Percentiles rank a stretch among this genome's conserved stretches.
Conservation (phyloP, 1,284 basidiomycete genomes). For the Ustilago crameri region DNA sequence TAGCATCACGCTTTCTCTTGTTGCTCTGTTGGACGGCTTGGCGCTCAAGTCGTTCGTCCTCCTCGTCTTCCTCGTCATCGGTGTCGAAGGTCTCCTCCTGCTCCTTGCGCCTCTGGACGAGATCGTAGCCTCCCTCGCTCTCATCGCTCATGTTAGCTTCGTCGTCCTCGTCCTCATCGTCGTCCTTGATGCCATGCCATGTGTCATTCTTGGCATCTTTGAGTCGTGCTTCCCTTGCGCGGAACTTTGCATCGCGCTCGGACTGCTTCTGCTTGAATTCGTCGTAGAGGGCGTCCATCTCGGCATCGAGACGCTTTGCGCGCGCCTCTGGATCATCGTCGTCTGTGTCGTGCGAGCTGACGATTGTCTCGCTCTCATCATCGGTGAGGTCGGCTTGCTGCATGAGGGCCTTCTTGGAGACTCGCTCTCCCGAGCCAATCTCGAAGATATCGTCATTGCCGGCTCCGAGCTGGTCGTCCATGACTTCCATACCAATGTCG, state of each 20-base stretch:
- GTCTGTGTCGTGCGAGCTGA: constrained; percentile 74
- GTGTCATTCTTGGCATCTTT: constrained; percentile 73
- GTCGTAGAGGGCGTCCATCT: constrained; percentile 89
- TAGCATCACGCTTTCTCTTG: constrained; percentile 45
- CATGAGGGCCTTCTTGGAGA: constrained; percentile 29
- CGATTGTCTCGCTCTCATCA: constrained; percentile 70
- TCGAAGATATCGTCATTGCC: constrained; percentile 62
- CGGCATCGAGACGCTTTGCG: constrained; percentile 76
- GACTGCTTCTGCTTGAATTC: constrained; percentile 83
- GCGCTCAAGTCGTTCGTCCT: constrained; percentile 64
- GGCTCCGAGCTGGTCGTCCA: constrained; percentile 58
- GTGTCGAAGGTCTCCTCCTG: constrained; percentile 72
- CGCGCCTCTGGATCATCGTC: constrained; percentile 72
- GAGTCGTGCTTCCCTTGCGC: constrained; percentile 82
- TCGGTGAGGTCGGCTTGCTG: constrained; percentile 72
- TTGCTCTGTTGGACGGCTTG: constrained; percentile 63
- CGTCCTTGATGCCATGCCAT: constrained; percentile 64
- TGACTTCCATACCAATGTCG: constrained; percentile 86
- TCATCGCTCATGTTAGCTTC: constrained; percentile 68
- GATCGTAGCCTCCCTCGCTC: constrained; percentile 77
- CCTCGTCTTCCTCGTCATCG: constrained; percentile 70
- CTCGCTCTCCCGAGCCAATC: constrained; percentile 48
- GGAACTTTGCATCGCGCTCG: constrained; percentile 89
- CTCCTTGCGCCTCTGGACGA: constrained; percentile 76
- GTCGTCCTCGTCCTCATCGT: constrained; percentile 64